Base-by-base conservation (phyloP, 441 rosid genomes). In the Populus trichocarpa region DNA sequence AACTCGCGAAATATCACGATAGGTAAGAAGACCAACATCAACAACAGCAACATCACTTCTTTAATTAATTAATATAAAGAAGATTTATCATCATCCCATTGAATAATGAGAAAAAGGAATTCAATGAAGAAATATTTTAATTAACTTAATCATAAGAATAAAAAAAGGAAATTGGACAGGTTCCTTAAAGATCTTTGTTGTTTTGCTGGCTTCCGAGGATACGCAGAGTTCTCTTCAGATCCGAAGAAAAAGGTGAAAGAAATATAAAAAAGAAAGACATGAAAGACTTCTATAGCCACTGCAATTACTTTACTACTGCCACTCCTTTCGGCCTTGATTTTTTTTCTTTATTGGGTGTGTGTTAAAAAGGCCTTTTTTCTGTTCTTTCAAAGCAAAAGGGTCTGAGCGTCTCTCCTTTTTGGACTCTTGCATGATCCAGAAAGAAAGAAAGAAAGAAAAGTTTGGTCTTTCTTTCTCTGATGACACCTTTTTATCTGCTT, bases 341-440 rank as follows among this genome's bases (percentile, higher is more conserved):
- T 76, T 28, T 68, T 30, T 16, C 32, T 68, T 68, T 16, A 9
- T 65, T 30, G 14, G 33, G 53, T 14, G 16, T 12, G 53, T 46
- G 53, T 46, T 46, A 46, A 46, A 46, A 46, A 46, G 53, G 53
- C 53, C 46, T 42, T 33, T 28, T 23, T 71, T 12, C 13, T 50
- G 72, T 32, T 69, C 61, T 75, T 36, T 12, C 33, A 64, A 10
- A 32, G 71, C 68, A n/a, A 61, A 61, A 66, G 68, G 77, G 65
- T 69, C 42, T 78, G 75, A 74, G 53, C 73, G 81, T 77, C 80
- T 68, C 66, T 83, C 74, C 74, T 53, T 80, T 78, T 86, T 84
- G 90, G 87, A 82, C 89, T 68, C 84, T 86, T 83, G 86, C 80
- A 81, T 85, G 88, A 85, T 85, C 86, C 84, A 72, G 78, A 81